phyloP scores from a whole-genome alignment of 495 filamentous ascomycete species.

The Umbilicaria muhlenbergii region DNA sequence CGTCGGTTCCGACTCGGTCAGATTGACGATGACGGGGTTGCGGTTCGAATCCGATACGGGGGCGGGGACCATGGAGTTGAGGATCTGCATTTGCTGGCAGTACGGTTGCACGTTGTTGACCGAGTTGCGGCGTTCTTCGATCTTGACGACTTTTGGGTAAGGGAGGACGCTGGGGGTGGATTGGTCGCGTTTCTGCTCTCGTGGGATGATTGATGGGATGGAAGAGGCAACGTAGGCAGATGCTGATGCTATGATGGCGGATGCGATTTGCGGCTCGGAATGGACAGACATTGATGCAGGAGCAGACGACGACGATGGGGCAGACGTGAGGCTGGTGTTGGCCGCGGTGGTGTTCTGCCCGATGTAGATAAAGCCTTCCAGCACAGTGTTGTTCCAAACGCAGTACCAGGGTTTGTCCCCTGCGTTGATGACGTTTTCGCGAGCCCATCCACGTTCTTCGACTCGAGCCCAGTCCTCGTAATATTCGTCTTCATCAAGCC shows the following conservation, averaged over 20 bases:
- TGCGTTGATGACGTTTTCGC: neutral
- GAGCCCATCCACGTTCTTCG: constrained; percentile 1
- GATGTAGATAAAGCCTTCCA: constrained; percentile 68
- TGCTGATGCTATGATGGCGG: neutral
- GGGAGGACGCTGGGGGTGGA: constrained; percentile 7
- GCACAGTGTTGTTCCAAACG: constrained; percentile 66
- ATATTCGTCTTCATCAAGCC: constrained; percentile 15
- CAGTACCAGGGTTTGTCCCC: constrained; percentile 70
- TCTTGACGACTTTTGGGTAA: constrained; percentile 63
- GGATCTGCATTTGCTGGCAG: constrained; percentile 59
- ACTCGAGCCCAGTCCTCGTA: neutral
- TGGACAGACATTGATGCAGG: neutral
- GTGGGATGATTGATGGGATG: constrained; percentile 3
- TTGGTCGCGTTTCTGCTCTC: constrained; percentile 10
- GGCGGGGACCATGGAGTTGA: constrained; percentile 28
- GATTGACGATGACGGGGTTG: constrained; percentile 33
- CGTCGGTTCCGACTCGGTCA: constrained; percentile 42
- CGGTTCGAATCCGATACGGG: constrained; percentile 24
- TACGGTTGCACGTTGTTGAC: constrained; percentile 29
- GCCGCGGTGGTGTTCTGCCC: constrained; percentile 11
- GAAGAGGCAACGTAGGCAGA: neutral
- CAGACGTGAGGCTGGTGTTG: constrained; percentile 1
- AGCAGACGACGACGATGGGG: constrained; percentile 4
- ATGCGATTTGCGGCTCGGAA: constrained; percentile 2
- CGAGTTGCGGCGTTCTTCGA: constrained; percentile 56